Conservation (phyloP, 495 filamentous ascomycete species). For the Polyplosphaeria fusca region DNA sequence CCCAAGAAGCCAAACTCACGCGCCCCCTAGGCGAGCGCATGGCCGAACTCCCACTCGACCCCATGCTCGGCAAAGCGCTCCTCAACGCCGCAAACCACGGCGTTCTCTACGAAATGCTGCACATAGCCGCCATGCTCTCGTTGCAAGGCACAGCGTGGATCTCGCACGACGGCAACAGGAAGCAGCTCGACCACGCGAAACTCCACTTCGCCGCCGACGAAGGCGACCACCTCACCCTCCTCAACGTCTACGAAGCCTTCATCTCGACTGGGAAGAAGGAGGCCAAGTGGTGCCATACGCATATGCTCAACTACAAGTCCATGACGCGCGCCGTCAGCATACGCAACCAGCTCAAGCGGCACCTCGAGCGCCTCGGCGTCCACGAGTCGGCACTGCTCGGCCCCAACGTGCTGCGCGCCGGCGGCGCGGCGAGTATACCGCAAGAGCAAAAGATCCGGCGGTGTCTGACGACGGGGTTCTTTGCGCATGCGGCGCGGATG, state of each 20-base stretch:
- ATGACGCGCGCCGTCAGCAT: constrained; percentile 82
- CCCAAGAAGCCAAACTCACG: constrained; percentile 88
- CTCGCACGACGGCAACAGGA: constrained; percentile 72
- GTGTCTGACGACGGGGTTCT: constrained; percentile 88
- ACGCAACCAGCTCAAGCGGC: constrained; percentile 78
- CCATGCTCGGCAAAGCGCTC: constrained; percentile 93
- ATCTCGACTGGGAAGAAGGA: constrained; percentile 83
- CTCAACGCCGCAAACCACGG: constrained; percentile 71
- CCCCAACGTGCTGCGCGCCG: not conserved
- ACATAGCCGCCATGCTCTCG: constrained; percentile 92
- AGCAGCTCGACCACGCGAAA: constrained; percentile 64
- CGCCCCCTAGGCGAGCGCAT: constrained; percentile 82
- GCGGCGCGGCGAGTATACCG: not conserved
- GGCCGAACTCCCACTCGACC: constrained; percentile 92
- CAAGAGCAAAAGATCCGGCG: constrained; percentile 72
- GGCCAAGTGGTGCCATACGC: constrained; percentile 78
- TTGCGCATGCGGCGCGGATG: constrained; percentile 95
- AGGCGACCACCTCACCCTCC: constrained; percentile 89
- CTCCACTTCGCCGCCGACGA: constrained; percentile 89
- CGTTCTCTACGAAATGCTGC: constrained; percentile 81
- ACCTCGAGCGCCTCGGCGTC: constrained; percentile 82
- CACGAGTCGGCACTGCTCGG: constrained; percentile 50
- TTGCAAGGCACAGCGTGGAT: constrained; percentile 80
- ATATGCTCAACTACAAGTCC: constrained; percentile 80
- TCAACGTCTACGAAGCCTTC: constrained; percentile 93